Evolutionary conservation across 2,329 filamentous ascomycete genomes (phyloP).

Genomic region (Fusarium brachygibbosum): DNA sequence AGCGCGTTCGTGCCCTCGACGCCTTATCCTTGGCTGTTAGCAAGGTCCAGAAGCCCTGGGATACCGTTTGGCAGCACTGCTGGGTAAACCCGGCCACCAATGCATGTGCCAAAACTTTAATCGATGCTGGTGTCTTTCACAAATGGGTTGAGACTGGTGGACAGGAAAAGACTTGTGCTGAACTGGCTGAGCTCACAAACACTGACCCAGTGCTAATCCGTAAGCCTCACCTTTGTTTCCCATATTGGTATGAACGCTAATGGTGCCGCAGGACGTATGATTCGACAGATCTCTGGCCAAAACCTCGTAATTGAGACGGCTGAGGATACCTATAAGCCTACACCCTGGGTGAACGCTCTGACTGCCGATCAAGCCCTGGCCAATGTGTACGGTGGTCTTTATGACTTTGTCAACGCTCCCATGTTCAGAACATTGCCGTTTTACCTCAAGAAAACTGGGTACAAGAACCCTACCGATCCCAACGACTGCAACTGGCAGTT

Average conservation of each 20-base stretch:
- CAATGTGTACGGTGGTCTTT: conserved; percentile 53
- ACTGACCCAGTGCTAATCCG: conserved; percentile 53
- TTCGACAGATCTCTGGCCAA: conserved; percentile 55
- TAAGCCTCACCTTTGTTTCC: conserved; percentile 22
- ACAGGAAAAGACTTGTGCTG: conserved; percentile 48
- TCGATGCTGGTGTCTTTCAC: conserved; percentile 55
- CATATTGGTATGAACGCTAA: background rate
- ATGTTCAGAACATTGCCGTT: conserved; percentile 52
- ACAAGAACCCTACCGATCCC: conserved; percentile 53
- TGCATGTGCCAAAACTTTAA: conserved; percentile 55
- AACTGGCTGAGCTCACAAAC: conserved; percentile 53
- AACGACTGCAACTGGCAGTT: conserved; percentile 54
- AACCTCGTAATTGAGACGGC: conserved; percentile 53
- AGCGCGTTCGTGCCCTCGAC: conserved; percentile 52
- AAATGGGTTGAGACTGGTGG: conserved; percentile 54
- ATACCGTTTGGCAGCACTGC: conserved; percentile 56
- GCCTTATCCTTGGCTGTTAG: conserved; percentile 51
- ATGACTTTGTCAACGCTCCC: conserved; percentile 51
- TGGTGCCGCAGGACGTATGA: conserved; percentile 48
- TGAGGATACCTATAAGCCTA: conserved; percentile 53
- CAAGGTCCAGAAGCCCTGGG: conserved; percentile 56
- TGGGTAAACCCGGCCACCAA: conserved; percentile 54
- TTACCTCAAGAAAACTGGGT: conserved; percentile 52
- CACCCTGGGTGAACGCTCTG: conserved; percentile 52
- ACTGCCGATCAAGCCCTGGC: conserved; percentile 49